Evolutionary conservation across 495 filamentous ascomycete genomes (phyloP).

Genomic region (Penicillium odoratum): DNA sequence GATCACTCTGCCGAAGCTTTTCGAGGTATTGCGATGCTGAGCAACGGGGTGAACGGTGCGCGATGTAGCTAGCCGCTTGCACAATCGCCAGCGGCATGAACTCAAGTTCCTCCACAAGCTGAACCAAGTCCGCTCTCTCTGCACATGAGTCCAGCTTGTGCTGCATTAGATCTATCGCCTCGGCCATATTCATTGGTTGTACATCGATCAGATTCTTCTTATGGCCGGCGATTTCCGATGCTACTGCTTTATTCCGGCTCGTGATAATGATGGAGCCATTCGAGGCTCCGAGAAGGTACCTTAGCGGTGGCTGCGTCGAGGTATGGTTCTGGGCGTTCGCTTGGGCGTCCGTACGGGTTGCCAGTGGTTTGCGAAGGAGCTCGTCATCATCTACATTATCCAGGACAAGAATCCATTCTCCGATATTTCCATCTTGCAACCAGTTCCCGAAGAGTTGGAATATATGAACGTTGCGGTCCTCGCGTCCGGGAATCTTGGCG

Average conservation of each 20-base stretch:
- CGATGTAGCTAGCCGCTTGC: constrained; percentile 49
- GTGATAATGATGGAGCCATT: constrained; percentile 20
- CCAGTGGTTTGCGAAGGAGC: neutral
- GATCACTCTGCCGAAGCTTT: constrained; percentile 24
- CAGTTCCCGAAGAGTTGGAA: constrained; percentile 1
- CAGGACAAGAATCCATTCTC: neutral
- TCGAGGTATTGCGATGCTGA: constrained; percentile 32
- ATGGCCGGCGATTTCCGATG: constrained; percentile 26
- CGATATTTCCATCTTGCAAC: neutral
- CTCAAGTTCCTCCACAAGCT: constrained; percentile 23
- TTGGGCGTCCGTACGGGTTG: neutral
- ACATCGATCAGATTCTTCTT: constrained; percentile 39
- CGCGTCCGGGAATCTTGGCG: neutral
- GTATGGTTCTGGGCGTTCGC: neutral
- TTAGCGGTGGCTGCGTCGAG: neutral
- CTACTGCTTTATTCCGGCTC: constrained; percentile 27
- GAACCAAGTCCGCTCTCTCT: constrained; percentile 13
- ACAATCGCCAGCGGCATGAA: constrained; percentile 50
- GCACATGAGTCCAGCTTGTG: constrained; percentile 32
- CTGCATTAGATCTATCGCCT: constrained; percentile 39
- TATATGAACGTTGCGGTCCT: neutral
- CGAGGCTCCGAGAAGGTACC: constrained; percentile 1
- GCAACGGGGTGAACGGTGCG: constrained; percentile 7
- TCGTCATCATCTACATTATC: constrained; percentile 6
- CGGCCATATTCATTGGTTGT: constrained; percentile 27